A percentile compares a stretch with the other conserved stretches of the same genome.
These are phyloP conservation scores for Trichoderma aggressivum DNA, from an alignment of 2,329 filamentous ascomycete genomes.

Conservation along the genomic window DNA sequence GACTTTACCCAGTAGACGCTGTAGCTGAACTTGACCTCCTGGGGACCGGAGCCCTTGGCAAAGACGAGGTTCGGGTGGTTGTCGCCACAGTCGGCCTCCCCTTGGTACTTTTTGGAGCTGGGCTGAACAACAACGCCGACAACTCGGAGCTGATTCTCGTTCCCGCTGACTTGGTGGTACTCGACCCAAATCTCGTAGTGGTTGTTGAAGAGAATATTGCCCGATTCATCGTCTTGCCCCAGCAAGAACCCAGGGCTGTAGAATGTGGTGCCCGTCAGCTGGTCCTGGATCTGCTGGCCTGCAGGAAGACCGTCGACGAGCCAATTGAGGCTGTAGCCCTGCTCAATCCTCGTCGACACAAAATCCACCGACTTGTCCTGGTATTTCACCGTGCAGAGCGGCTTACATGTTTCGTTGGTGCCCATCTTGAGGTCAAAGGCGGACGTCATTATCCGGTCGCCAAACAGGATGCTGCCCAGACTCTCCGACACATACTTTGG, in stretches of 20 bases:
- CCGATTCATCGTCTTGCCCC: slow-evolving; percentile 54
- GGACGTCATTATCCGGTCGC: slow-evolving; percentile 95
- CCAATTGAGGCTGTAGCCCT: slow-evolving; percentile 93
- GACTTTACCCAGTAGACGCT: slow-evolving; percentile 86
- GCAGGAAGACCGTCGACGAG: slow-evolving; percentile 91
- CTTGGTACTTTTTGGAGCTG: slow-evolving; percentile 61
- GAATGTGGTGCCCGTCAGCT: slow-evolving; percentile 71
- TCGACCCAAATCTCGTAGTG: slow-evolving; percentile 94
- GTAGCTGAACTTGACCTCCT: slow-evolving; percentile 79
- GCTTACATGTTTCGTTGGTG: slow-evolving; percentile 82
- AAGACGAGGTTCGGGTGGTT: slow-evolving; percentile 59
- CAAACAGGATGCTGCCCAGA: slow-evolving; percentile 92
- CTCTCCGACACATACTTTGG: slow-evolving; percentile 75
- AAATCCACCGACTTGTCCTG: slow-evolving; percentile 67
- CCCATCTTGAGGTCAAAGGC: slow-evolving; percentile 87
- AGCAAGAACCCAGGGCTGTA: slow-evolving; percentile 90
- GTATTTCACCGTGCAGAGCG: slow-evolving; percentile 66
- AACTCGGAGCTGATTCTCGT: slow-evolving; percentile 71
- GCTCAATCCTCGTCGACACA: slow-evolving; percentile 75
- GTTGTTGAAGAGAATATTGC: slow-evolving; percentile 72
- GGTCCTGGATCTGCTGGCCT: slow-evolving; percentile 76
- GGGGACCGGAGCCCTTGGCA: slow-evolving; percentile 51
- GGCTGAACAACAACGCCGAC: slow-evolving; percentile 91
- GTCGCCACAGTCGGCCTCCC: slow-evolving; percentile 61
- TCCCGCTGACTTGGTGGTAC: slow-evolving; percentile 74